These are phyloP conservation scores for Rubia balearica DNA, from an alignment of 305 asterid genomes.

Conservation along the genomic window DNA sequence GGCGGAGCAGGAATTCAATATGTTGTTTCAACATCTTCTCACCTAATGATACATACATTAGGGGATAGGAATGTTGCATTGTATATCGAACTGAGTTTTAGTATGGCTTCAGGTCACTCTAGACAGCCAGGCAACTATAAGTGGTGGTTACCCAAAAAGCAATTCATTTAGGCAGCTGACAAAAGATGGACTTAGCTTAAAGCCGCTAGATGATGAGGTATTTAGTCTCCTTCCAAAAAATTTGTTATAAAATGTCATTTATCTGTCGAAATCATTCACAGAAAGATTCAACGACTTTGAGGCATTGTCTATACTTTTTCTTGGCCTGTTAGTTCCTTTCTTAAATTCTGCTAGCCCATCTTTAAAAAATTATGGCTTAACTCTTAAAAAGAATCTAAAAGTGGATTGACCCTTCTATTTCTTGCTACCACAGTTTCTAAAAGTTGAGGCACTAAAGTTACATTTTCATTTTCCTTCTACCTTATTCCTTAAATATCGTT, in stretches of 20 bases:
- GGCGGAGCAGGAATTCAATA: slow-evolving; percentile 62
- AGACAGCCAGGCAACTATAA: slow-evolving; percentile 20
- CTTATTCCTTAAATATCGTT: background rate
- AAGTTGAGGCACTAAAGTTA: background rate
- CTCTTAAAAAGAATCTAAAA: background rate
- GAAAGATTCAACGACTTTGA: background rate
- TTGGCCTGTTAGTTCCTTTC: background rate
- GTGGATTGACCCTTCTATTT: background rate
- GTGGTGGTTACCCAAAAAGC: slow-evolving; percentile 19
- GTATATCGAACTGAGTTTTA: slow-evolving; percentile 19
- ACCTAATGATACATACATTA: background rate
- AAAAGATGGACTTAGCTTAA: slow-evolving; percentile 39
- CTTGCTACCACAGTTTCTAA: background rate
- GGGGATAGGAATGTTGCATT: background rate
- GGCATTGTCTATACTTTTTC: background rate
- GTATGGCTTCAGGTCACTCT: slow-evolving; percentile 38
- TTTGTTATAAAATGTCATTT: background rate
- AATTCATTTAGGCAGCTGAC: slow-evolving; percentile 22
- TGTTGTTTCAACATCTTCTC: slow-evolving; percentile 21
- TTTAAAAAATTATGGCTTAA: background rate
- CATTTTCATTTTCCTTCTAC: background rate
- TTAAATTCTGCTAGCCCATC: background rate
- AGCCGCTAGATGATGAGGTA: slow-evolving; percentile 56
- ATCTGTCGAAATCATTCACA: background rate
- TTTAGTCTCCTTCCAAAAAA: slow-evolving; percentile 8